Conservation (phyloP, 805 yeast genomes). For the Sugiyamaella marilandica region DNA sequence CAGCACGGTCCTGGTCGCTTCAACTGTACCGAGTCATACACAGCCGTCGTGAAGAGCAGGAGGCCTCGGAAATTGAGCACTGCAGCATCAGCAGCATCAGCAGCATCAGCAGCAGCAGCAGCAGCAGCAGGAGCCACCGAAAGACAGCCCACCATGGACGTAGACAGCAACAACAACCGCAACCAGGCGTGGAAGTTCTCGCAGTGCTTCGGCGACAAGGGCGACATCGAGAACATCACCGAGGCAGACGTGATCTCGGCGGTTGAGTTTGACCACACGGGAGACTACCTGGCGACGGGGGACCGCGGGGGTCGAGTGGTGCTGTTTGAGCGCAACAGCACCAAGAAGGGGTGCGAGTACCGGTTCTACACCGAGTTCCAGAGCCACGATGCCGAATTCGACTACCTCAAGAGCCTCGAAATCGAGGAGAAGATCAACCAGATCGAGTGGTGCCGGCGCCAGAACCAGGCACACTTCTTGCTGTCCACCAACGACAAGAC, state of each 20-base stretch:
- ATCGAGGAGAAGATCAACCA: constrained; percentile 98
- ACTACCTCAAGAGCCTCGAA: constrained; percentile 89
- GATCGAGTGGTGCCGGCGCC: constrained; percentile 90
- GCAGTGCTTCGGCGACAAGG: constrained; percentile 98
- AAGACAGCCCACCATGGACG: constrained; percentile 8
- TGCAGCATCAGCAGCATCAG: no score
- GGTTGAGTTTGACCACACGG: constrained; percentile 92
- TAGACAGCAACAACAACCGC: constrained; percentile 24
- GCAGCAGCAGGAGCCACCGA: no score
- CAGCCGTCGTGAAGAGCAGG: not conserved
- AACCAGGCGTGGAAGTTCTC: constrained; percentile 71
- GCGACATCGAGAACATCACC: constrained; percentile 90
- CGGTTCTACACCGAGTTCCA: constrained; percentile 95
- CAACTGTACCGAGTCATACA: not conserved
- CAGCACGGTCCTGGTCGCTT: not conserved
- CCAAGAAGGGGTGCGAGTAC: constrained; percentile 79
- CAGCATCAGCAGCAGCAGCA: no score
- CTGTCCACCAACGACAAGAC: constrained; percentile 95
- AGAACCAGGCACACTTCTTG: constrained; percentile 84
- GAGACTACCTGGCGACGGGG: constrained; percentile 95
- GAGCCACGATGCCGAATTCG: constrained; percentile 97
- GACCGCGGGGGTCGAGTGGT: constrained; percentile 99
- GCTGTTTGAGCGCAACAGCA: constrained; percentile 80
- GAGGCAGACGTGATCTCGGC: constrained; percentile 97
- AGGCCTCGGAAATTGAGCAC: no score